A percentile compares a stretch with the other conserved stretches of the same genome.
phyloP scores from a whole-genome alignment of 192 early-diverging fungal species.

The Backusella luteola region DNA sequence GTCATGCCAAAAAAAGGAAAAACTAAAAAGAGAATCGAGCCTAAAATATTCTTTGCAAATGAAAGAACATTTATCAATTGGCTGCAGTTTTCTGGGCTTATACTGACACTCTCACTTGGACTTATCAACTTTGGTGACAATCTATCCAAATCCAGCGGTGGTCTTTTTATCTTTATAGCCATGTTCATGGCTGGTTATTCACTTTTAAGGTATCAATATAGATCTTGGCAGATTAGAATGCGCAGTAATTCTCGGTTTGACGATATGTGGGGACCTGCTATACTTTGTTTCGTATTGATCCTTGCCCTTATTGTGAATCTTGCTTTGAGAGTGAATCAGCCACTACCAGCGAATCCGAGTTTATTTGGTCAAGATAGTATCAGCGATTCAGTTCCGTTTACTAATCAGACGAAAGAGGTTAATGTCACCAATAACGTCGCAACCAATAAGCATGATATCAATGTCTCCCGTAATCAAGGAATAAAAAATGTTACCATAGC shows the following conservation, averaged over 20 bases:
- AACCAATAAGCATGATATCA: neutral
- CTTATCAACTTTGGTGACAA: slow-evolving; percentile 63
- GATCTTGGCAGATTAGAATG: slow-evolving; percentile 29
- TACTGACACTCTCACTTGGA: slow-evolving; percentile 62
- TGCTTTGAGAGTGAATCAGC: slow-evolving; percentile 14
- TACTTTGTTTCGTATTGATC: slow-evolving; percentile 31
- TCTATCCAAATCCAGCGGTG: slow-evolving; percentile 12
- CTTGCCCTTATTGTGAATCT: slow-evolving; percentile 33
- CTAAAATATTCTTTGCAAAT: slow-evolving; percentile 87
- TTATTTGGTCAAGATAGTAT: slow-evolving; percentile 3
- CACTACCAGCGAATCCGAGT: neutral
- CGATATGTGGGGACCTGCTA: slow-evolving; percentile 32
- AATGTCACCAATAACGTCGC: neutral
- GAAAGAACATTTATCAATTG: slow-evolving; percentile 85
- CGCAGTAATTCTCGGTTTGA: slow-evolving; percentile 16
- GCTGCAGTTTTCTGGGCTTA: slow-evolving; percentile 67
- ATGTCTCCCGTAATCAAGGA: neutral
- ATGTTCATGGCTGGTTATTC: slow-evolving; percentile 28
- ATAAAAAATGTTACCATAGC: neutral
- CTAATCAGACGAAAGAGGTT: neutral
- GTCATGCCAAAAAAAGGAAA: slow-evolving; percentile 9
- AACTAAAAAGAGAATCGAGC: slow-evolving; percentile 27
- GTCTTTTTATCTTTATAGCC: slow-evolving; percentile 28
- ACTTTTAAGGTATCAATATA: slow-evolving; percentile 23
- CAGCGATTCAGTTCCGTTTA: neutral